Percentiles rank a stretch among this genome's conserved stretches.
phyloP scores from a whole-genome alignment of 495 filamentous ascomycete genomes.

The Aspergillus mulundensis region DNA sequence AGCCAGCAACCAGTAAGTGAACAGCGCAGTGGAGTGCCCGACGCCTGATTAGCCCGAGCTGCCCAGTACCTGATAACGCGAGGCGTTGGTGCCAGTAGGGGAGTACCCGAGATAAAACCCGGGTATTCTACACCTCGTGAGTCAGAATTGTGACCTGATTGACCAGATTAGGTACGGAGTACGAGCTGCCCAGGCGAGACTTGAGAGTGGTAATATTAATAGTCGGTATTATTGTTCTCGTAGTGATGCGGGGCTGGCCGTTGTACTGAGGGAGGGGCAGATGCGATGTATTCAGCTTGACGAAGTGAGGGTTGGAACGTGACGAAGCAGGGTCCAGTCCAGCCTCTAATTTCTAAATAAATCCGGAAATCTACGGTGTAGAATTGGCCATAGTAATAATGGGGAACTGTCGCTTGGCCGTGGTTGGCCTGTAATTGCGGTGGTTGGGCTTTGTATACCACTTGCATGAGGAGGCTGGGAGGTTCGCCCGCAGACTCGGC shows the following conservation, averaged over 20 bases:
- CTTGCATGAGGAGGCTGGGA: constrained; percentile 35
- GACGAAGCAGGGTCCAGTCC: constrained; percentile 23
- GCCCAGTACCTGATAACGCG: constrained; percentile 6
- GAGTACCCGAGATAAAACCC: neutral
- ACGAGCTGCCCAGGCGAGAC: neutral
- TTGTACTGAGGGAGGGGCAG: constrained; percentile 2
- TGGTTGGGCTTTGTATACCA: constrained; percentile 36
- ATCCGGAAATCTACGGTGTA: neutral
- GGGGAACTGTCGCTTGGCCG: constrained; percentile 17
- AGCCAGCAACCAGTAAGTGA: neutral
- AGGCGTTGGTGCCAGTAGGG: neutral
- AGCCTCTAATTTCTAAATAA: constrained; percentile 20
- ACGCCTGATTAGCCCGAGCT: constrained; percentile 10
- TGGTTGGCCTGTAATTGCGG: constrained; percentile 32
- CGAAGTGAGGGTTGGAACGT: neutral
- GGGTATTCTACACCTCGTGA: neutral
- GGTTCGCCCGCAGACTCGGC: neutral
- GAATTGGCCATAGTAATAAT: neutral
- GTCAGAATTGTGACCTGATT: neutral
- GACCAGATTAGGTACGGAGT: neutral
- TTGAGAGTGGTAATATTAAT: no score
- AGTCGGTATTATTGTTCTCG: neutral
- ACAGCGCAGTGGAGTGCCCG: neutral
- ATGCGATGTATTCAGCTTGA: neutral
- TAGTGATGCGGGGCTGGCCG: neutral